Evolutionary conservation across 108 stramenopile genomes (phyloP).

Genomic region (Cylindrotheca closterium): DNA sequence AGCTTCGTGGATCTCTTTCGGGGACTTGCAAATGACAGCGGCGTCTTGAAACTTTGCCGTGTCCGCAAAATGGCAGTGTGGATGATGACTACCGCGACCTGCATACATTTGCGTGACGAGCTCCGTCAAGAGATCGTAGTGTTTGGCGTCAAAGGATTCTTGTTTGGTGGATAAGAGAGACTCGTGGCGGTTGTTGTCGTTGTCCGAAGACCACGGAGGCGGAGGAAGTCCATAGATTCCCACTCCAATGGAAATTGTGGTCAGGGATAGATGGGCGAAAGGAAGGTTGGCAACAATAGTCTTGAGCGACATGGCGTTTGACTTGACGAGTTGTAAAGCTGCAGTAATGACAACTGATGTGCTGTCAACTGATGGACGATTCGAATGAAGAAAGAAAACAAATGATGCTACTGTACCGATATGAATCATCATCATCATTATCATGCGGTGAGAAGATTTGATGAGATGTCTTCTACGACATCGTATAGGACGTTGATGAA

Average conservation of each 20-base stretch:
- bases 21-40: slow-evolving; percentile 11
- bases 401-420: too few species aligned
- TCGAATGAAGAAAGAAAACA: too few species aligned
- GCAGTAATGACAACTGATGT: too few species aligned
- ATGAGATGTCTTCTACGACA: too few species aligned
- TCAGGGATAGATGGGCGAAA: slow-evolving; percentile 2
- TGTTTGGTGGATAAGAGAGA: not conserved
- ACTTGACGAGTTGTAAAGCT: too few species aligned
- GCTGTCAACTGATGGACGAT: too few species aligned
- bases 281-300: not conserved
- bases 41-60: slow-evolving; percentile 20
- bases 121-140: slow-evolving; percentile 22
- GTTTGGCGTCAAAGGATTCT: slow-evolving; percentile 28
- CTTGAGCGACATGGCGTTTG: not conserved
- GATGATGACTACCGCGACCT: slow-evolving; percentile 10
- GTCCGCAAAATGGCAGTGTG: slow-evolving; percentile 3
- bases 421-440: too few species aligned
- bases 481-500: too few species aligned
- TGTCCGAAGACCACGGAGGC: not conserved
- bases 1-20: slow-evolving; percentile 25
- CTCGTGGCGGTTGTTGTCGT: not conserved
- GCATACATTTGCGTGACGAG: slow-evolving; percentile 15
- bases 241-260: slow-evolving; percentile 2
- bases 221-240: slow-evolving; percentile 1
- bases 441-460: too few species aligned